phyloP scores from a whole-genome alignment of 495 filamentous ascomycete species.

The Tuber calosporum region DNA sequence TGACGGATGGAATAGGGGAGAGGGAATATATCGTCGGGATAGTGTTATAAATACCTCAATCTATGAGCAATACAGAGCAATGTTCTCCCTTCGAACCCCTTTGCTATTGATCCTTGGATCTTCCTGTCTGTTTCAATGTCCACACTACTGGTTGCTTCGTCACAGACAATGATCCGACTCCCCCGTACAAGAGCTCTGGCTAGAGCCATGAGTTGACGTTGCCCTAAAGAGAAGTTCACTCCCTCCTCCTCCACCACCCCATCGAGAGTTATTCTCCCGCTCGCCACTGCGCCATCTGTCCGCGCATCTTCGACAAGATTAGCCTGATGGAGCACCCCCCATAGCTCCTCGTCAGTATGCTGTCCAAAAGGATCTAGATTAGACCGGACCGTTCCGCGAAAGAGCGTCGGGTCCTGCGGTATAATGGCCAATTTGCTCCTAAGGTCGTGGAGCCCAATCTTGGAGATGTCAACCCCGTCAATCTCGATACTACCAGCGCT shows the following conservation, averaged over 20 bases:
- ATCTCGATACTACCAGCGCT: slow-evolving; percentile 77
- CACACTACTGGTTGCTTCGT: slow-evolving; percentile 87
- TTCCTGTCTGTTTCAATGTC: slow-evolving; percentile 95
- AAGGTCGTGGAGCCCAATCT: slow-evolving; percentile 75
- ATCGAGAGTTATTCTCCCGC: slow-evolving; percentile 68
- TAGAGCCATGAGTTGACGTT: slow-evolving; percentile 91
- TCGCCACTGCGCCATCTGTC: slow-evolving; percentile 42
- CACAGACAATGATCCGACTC: slow-evolving; percentile 86
- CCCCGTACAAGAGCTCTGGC: slow-evolving; percentile 81
- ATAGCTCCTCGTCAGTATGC: slow-evolving; percentile 78
- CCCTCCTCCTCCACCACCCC: slow-evolving; percentile 85
- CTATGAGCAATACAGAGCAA: slow-evolving; percentile 93
- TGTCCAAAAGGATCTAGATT: slow-evolving; percentile 92
- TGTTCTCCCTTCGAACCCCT: slow-evolving; percentile 81
- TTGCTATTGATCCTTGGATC: slow-evolving; percentile 84
- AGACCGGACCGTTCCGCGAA: slow-evolving; percentile 79
- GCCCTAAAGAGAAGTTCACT: slow-evolving; percentile 90
- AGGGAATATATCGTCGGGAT: not conserved
- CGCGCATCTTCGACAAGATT: slow-evolving; percentile 59
- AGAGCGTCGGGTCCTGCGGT: slow-evolving; percentile 91
- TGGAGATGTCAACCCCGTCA: slow-evolving; percentile 83
- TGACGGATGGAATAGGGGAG: not conserved
- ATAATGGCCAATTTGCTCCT: slow-evolving; percentile 88
- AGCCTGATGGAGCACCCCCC: slow-evolving; percentile 74
- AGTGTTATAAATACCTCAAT: slow-evolving; percentile 47